Percentiles rank a stretch among this genome's conserved stretches.
Conservation (phyloP, 2,329 filamentous ascomycete species). For the Xylaria sp. region DNA sequence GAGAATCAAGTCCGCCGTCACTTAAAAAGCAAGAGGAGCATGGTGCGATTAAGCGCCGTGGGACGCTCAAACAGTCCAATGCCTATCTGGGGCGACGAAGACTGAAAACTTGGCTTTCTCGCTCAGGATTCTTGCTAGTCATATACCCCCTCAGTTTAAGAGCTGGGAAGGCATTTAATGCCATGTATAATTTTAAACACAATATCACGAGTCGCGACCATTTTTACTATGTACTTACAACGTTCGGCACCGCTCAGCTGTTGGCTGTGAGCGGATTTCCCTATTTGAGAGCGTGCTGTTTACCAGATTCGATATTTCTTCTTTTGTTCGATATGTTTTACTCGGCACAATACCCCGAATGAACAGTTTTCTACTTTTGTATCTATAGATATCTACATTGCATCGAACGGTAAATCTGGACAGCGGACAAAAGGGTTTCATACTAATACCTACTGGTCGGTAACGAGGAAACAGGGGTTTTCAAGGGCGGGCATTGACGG, state of each 20-base stretch:
- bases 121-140: not conserved
- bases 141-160: too few relatives aligned
- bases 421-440: slow-evolving; percentile 16
- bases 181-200: slow-evolving; percentile 23
- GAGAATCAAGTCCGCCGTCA: slow-evolving; percentile 20
- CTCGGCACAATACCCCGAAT: slow-evolving; percentile 22
- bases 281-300: not conserved
- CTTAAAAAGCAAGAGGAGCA: slow-evolving; percentile 51
- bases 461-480: slow-evolving; percentile 25
- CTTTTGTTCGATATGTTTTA: not conserved
- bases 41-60: slow-evolving; percentile 57
- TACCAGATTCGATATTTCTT: not conserved
- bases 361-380: slow-evolving; percentile 19
- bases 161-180: not conserved
- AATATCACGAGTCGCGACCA: slow-evolving; percentile 1
- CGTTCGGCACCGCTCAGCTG: not conserved
- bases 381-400: slow-evolving; percentile 26
- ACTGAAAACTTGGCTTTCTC: slow-evolving; percentile 47
- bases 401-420: slow-evolving; percentile 28
- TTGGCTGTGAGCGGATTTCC: slow-evolving; percentile 2
- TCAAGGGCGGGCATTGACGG: slow-evolving; percentile 26
- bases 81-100: slow-evolving; percentile 58
- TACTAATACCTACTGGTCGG: slow-evolving; percentile 31
- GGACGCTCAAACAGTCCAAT: slow-evolving; percentile 49
- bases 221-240: slow-evolving; percentile 25